These are phyloP conservation scores for Tetrastigma voinierianum DNA, from an alignment of 164 flowering plant genomes.

Conservation along the genomic window DNA sequence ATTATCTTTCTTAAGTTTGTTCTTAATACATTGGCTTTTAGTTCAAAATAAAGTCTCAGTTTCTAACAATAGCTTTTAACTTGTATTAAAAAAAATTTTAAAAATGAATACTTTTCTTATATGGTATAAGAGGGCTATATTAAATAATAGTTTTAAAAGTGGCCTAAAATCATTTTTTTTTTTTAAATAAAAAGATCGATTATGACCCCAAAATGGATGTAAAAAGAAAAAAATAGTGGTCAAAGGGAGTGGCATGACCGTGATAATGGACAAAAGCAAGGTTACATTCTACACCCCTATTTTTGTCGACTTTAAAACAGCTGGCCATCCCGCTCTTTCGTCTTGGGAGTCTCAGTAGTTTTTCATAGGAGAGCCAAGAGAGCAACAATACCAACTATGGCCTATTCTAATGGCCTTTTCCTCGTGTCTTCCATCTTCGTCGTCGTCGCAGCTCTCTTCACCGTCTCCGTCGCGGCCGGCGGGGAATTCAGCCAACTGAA, in stretches of 20 bases:
- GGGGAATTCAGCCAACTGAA: conserved; percentile 9
- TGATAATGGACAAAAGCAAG: conserved; percentile 1
- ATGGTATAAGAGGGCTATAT: too few species aligned
- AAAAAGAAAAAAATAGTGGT: too few species aligned
- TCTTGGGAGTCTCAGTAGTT: background rate
- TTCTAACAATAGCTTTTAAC: too few species aligned
- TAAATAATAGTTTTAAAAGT: too few species aligned
- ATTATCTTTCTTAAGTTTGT: background rate
- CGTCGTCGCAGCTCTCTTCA: conserved; percentile 11
- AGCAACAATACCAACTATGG: conserved; percentile 13
- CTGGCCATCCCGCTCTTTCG: background rate
- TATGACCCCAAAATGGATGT: too few species aligned
- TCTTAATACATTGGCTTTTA: background rate
- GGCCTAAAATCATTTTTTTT: too few species aligned
- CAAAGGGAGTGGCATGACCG: background rate
- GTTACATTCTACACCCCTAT: background rate
- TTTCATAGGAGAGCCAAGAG: background rate
- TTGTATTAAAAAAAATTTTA: too few species aligned
- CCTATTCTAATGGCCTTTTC: conserved; percentile 3
- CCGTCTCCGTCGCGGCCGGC: conserved; percentile 5
- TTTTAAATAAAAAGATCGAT: too few species aligned
- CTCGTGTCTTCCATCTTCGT: background rate
- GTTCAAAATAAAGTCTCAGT: too few species aligned
- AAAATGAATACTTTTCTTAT: too few species aligned
- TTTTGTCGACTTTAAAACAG: conserved; percentile 3